Percentiles rank a stretch among this genome's conserved stretches.
These are phyloP conservation scores for Trichoderma guizhouense DNA, from an alignment of 2,329 filamentous ascomycete species.

Conservation along the genomic window DNA sequence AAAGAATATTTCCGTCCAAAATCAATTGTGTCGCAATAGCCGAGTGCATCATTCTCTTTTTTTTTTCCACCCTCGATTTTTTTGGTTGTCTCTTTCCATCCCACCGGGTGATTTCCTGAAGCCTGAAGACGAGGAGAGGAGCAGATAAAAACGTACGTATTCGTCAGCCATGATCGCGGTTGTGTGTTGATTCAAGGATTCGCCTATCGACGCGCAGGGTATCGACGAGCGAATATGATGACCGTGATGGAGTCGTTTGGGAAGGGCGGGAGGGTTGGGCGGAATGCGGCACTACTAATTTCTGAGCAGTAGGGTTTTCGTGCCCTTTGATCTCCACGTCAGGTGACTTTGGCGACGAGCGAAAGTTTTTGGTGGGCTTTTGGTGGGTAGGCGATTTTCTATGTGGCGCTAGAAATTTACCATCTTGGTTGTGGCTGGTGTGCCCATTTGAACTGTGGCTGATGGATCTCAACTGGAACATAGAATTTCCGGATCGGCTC, in stretches of 20 bases:
- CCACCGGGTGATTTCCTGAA: background rate
- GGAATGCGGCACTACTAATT: conserved; percentile 32
- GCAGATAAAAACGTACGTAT: conserved; percentile 64
- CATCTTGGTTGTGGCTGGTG: background rate
- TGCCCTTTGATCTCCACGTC: conserved; percentile 38
- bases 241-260: conserved; percentile 36
- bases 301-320: conserved; percentile 40
- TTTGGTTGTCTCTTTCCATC: background rate
- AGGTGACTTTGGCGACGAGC: conserved; percentile 29
- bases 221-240: conserved; percentile 43
- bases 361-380: background rate
- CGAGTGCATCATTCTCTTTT: background rate
- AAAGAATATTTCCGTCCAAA: background rate
- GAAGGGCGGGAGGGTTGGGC: conserved; percentile 27
- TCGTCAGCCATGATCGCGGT: conserved; percentile 79
- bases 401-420: background rate
- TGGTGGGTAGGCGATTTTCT: background rate
- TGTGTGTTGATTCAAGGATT: conserved; percentile 41
- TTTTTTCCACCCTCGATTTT: conserved; percentile 20
- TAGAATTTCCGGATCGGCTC: background rate
- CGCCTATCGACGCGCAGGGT: conserved; percentile 42
- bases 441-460: background rate
- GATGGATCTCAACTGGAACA: background rate
- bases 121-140: conserved; percentile 23
- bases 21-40: conserved; percentile 13